A percentile compares a stretch with the other conserved stretches of the same genome.
These are phyloP conservation scores for Trichoderma sp. DNA, from an alignment of 2,329 filamentous ascomycete genomes.

Conservation along the genomic window DNA sequence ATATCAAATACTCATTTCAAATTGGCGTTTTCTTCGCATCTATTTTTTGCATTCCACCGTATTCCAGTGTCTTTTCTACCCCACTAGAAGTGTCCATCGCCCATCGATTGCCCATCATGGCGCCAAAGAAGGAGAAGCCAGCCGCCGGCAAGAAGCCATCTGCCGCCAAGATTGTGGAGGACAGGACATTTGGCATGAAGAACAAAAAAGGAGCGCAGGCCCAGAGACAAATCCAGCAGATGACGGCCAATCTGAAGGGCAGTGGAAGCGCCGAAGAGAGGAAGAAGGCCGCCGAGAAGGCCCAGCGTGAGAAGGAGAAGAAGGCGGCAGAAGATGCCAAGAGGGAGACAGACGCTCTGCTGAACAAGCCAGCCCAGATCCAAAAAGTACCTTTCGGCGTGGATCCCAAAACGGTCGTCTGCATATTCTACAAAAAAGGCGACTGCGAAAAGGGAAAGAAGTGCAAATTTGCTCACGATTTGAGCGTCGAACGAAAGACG, in stretches of 20 bases:
- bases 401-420: constrained; percentile 95
- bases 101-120: constrained; percentile 55
- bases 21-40: neutral
- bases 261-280: constrained; percentile 86
- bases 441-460: constrained; percentile 96
- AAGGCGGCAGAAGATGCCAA: constrained; percentile 81
- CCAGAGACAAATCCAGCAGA: constrained; percentile 84
- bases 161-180: constrained; percentile 67
- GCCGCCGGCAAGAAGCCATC: constrained; percentile 54
- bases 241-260: constrained; percentile 68
- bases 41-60: neutral
- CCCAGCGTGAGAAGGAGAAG: constrained; percentile 78
- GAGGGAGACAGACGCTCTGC: constrained; percentile 73
- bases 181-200: constrained; percentile 99
- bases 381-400: constrained; percentile 98
- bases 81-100: constrained; percentile 9
- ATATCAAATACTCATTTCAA: neutral
- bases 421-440: constrained; percentile 96
- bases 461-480: constrained; percentile 96
- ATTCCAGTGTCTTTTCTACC: constrained; percentile 21
- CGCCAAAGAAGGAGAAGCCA: constrained; percentile 63
- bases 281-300: constrained; percentile 66
- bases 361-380: constrained; percentile 89
- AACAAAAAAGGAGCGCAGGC: constrained; percentile 95
- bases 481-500: constrained; percentile 82